These are phyloP conservation scores for Novymonas esmeraldas DNA, from an alignment of 208 protist species.

Conservation along the genomic window DNA sequence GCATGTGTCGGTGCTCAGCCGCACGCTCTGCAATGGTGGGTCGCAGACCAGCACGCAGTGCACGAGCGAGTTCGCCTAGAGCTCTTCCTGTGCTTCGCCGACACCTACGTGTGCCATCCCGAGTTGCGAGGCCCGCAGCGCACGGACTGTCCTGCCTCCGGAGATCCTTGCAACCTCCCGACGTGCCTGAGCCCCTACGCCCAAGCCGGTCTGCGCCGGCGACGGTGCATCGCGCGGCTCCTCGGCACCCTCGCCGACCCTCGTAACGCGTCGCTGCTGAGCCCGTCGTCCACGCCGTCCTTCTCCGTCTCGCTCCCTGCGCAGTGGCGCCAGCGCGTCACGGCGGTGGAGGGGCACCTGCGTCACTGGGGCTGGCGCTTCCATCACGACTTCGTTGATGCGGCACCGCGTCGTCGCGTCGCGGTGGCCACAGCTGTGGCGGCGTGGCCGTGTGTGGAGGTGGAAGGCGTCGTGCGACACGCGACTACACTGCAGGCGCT, in stretches of 20 bases:
- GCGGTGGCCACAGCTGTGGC: conserved; percentile 20
- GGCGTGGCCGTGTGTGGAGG: conserved; percentile 54
- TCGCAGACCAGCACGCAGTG: conserved; percentile 79
- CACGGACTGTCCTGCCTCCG: not conserved
- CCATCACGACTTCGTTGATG: conserved; percentile 17
- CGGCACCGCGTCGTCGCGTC: too few relatives aligned
- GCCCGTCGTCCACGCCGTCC: not conserved
- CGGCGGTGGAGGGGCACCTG: conserved; percentile 39
- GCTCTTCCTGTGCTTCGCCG: conserved; percentile 66
- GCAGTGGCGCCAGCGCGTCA: conserved; percentile 44
- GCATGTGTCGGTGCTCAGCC: not conserved
- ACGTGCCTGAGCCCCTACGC: conserved; percentile 12
- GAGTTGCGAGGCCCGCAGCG: conserved; percentile 3
- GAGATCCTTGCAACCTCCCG: too few relatives aligned
- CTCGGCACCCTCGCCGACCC: not conserved
- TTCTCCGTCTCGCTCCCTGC: conserved; percentile 38
- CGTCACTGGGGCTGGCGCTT: conserved; percentile 79
- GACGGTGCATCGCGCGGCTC: conserved; percentile 7
- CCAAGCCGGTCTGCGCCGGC: conserved; percentile 9
- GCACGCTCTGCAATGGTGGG: conserved; percentile 29
- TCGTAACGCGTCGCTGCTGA: not conserved
- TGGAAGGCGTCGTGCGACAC: conserved; percentile 50
- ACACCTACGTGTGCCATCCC: conserved; percentile 65
- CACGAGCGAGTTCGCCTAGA: conserved; percentile 81
- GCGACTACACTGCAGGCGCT: conserved; percentile 45